Percentiles rank a stretch among this genome's conserved stretches.
phyloP scores from a whole-genome alignment of 106 monocot species.

The Platanthera zijinensis region DNA sequence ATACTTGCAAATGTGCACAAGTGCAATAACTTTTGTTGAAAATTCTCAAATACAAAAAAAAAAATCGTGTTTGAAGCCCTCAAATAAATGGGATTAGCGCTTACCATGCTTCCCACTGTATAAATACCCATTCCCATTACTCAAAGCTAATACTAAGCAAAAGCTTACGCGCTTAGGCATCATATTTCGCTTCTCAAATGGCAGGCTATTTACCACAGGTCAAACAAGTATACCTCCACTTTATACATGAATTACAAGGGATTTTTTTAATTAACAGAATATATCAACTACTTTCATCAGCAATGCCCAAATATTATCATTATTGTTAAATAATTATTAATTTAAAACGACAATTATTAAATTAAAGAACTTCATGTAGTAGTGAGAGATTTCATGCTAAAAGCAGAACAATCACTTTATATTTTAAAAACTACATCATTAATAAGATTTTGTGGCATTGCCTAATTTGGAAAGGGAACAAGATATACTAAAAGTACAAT shows the following conservation, averaged over 20 bases:
- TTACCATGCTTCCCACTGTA: not conserved
- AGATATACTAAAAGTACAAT: not conserved
- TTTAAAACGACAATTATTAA: not conserved
- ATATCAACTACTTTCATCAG: not conserved
- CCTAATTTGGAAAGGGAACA: not conserved
- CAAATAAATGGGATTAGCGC: not conserved
- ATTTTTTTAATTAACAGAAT: no score
- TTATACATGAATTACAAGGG: not conserved
- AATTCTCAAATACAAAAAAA: not conserved
- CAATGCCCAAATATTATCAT: not conserved
- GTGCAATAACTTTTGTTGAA: not conserved
- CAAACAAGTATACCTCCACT: not conserved
- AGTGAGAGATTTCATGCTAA: not conserved
- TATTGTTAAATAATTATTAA: not conserved
- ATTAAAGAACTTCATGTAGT: not conserved
- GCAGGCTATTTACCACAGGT: not conserved
- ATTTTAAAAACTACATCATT: not conserved
- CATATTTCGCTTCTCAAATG: not conserved
- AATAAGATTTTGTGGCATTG: not conserved
- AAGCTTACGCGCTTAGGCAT: not conserved
- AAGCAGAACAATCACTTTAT: not conserved
- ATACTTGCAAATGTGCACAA: no score
- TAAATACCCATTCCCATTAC: not conserved
- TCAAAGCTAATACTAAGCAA: conserved; percentile 1
- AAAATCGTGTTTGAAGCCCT: not conserved